Conservation (phyloP, 208 protist genomes). For the Acanthamoeba lenticulata region DNA sequence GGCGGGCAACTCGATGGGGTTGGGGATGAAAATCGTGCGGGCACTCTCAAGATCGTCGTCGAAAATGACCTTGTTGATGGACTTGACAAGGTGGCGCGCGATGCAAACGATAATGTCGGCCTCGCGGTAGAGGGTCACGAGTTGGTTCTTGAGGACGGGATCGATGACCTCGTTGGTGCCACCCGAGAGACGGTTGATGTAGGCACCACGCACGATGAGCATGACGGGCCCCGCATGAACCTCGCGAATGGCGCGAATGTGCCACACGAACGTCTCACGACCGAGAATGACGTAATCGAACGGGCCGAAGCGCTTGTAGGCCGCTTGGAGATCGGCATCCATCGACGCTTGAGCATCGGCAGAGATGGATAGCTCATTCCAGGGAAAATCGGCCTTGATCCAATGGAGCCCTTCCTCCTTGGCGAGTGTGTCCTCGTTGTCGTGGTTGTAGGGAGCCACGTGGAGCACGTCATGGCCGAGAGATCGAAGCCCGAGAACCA, state of each 20-base stretch:
- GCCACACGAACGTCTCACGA: constrained; percentile 22
- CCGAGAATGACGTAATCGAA: constrained; percentile 38
- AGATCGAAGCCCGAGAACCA: neutral
- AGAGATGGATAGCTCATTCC: constrained; percentile 31
- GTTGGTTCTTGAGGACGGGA: neutral
- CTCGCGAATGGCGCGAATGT: neutral
- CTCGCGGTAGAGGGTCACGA: neutral
- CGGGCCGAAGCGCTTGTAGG: neutral
- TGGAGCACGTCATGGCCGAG: neutral
- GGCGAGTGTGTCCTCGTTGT: neutral
- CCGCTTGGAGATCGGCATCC: constrained; percentile 17
- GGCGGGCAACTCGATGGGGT: constrained; percentile 7
- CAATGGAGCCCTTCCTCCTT: neutral
- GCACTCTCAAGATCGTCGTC: constrained; percentile 12
- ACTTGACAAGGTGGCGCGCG: constrained; percentile 17
- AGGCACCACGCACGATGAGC: constrained; percentile 24
- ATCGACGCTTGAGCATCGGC: neutral
- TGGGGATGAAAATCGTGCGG: neutral
- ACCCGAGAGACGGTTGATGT: neutral
- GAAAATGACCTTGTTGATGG: constrained; percentile 15
- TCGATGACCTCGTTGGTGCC: constrained; percentile 9
- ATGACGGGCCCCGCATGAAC: neutral
- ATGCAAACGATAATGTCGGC: constrained; percentile 32
- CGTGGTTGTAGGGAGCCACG: neutral
- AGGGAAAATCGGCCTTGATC: constrained; percentile 32